These are phyloP conservation scores for Domatiomyces globalis DNA, from an alignment of 2,329 filamentous ascomycete genomes.

Conservation along the genomic window DNA sequence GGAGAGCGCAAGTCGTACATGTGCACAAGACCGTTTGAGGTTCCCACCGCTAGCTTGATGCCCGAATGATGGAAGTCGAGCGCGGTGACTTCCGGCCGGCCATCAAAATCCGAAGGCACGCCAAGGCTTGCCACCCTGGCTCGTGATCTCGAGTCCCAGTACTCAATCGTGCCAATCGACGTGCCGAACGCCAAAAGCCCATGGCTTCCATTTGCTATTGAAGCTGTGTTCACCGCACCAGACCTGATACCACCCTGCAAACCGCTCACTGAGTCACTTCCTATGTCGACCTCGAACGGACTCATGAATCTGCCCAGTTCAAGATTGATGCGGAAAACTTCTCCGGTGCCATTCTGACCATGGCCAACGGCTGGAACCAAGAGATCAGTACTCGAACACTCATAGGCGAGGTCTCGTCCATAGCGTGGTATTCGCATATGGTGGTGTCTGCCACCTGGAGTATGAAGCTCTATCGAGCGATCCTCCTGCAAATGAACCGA, in stretches of 20 bases:
- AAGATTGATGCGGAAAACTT: conserved; percentile 84
- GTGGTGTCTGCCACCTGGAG: conserved; percentile 74
- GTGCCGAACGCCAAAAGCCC: conserved; percentile 89
- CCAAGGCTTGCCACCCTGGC: conserved; percentile 65
- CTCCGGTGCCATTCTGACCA: conserved; percentile 70
- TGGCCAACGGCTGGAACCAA: conserved; percentile 78
- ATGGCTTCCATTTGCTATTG: conserved; percentile 77
- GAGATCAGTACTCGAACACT: conserved; percentile 67
- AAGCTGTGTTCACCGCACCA: conserved; percentile 73
- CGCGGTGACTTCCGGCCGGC: conserved; percentile 58
- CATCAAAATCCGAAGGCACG: conserved; percentile 30
- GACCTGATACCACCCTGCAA: conserved; percentile 76
- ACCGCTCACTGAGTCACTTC: conserved; percentile 60
- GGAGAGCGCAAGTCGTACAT: conserved; percentile 87
- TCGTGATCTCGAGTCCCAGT: conserved; percentile 83
- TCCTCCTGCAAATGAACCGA: conserved; percentile 87
- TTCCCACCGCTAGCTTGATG: conserved; percentile 70
- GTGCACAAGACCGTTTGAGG: conserved; percentile 75
- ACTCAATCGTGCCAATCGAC: conserved; percentile 85
- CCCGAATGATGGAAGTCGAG: conserved; percentile 75
- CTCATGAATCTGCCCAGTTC: conserved; percentile 90
- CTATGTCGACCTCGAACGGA: conserved; percentile 81
- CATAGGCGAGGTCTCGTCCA: conserved; percentile 77
- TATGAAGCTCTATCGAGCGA: conserved; percentile 84
- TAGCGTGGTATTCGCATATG: conserved; percentile 82